Evolutionary conservation across 1,139 yeast genomes (phyloP).

Genomic region (Nakaseomyces uthaithaninus): DNA sequence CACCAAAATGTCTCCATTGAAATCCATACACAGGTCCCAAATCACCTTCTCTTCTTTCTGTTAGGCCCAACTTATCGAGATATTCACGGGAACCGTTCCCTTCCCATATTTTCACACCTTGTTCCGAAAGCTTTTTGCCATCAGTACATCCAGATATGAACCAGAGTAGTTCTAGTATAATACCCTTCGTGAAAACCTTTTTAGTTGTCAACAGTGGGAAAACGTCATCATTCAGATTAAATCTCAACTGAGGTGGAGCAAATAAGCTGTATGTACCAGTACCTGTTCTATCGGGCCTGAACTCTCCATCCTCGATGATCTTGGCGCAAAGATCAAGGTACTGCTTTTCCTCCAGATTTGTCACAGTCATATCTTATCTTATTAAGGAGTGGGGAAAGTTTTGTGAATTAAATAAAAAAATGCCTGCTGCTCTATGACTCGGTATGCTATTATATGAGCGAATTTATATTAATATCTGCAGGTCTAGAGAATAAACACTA

Average conservation of each 20-base stretch:
- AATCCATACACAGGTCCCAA: slow-evolving; percentile 97
- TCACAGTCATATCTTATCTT: no score
- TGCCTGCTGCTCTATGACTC: no score
- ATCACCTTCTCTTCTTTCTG: slow-evolving; percentile 82
- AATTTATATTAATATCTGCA: no score
- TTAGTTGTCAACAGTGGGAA: slow-evolving; percentile 91
- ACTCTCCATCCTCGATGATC: slow-evolving; percentile 78
- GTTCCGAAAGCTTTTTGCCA: slow-evolving; percentile 64
- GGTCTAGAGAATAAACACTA: no score
- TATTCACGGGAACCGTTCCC: slow-evolving; percentile 97
- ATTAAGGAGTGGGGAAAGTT: no score
- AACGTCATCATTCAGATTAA: slow-evolving; percentile 58
- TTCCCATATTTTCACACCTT: slow-evolving; percentile 95
- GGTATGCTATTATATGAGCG: no score
- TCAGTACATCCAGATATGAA: slow-evolving; percentile 86
- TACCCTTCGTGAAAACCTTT: slow-evolving; percentile 82
- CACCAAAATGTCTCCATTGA: slow-evolving; percentile 99
- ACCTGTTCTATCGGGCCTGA: slow-evolving; percentile 92
- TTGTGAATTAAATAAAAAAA: no score
- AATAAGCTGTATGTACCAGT: slow-evolving; percentile 87
- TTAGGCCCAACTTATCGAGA: slow-evolving; percentile 73
- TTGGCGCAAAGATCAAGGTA: slow-evolving; percentile 73
- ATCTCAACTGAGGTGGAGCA: slow-evolving; percentile 93
- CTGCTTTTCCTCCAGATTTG: slow-evolving; percentile 63
- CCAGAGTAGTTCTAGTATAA: slow-evolving; percentile 86